phyloP scores from a whole-genome alignment of 2,329 filamentous ascomycete species.

The Colletotrichum camelliae region DNA sequence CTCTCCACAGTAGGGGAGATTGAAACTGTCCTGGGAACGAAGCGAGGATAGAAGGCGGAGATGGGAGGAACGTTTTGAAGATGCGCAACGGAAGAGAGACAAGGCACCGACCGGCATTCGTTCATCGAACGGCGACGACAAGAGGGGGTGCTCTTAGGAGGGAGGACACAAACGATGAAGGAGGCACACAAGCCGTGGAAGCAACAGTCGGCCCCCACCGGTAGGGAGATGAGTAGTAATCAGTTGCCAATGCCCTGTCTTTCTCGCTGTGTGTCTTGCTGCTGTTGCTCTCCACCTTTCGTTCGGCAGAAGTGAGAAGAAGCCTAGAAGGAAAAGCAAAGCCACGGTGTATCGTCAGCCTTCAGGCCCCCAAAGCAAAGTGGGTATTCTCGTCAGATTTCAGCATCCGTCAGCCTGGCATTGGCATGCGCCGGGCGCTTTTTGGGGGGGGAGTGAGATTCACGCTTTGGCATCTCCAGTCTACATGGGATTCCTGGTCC shows the following conservation, averaged over 20 bases:
- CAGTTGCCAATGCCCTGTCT: neutral
- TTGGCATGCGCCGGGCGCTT: neutral
- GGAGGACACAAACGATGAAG: neutral
- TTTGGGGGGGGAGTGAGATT: neutral
- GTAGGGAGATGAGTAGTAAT: neutral
- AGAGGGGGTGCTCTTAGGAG: neutral
- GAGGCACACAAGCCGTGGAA: neutral
- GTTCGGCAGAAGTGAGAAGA: neutral
- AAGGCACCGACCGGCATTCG: neutral
- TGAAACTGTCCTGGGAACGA: neutral
- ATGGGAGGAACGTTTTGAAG: neutral
- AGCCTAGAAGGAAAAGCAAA: neutral
- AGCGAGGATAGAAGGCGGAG: neutral
- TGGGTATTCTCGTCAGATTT: neutral
- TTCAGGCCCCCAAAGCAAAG: neutral
- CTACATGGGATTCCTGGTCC: neutral
- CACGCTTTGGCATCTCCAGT: neutral
- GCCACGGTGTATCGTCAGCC: neutral
- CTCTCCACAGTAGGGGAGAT: neutral
- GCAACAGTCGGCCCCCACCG: neutral
- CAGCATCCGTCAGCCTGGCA: neutral
- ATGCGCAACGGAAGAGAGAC: neutral
- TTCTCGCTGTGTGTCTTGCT: neutral
- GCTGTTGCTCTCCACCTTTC: neutral
- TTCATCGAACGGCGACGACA: neutral